These are phyloP conservation scores for Monosporascus sp. DNA, from an alignment of 2,329 filamentous ascomycete genomes.

Conservation along the genomic window DNA sequence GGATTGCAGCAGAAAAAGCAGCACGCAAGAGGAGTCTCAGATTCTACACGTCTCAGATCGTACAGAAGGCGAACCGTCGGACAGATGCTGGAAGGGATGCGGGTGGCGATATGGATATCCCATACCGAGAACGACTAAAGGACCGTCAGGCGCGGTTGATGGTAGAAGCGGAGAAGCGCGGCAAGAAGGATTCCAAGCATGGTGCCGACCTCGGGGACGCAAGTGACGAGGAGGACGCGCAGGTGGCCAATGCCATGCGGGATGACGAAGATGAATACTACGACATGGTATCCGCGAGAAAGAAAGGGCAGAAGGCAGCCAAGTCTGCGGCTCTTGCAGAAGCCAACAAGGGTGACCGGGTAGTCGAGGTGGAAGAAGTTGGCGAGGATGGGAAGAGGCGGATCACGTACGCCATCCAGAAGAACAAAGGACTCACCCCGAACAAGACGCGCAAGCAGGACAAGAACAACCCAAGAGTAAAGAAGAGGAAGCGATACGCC, in stretches of 20 bases:
- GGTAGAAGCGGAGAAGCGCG: constrained; percentile 80
- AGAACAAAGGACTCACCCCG: constrained; percentile 93
- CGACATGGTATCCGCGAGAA: constrained; percentile 75
- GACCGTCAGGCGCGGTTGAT: constrained; percentile 85
- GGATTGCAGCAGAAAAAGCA: constrained; percentile 80
- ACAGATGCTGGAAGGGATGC: constrained; percentile 66
- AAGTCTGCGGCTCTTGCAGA: constrained; percentile 50
- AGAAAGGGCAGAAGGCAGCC: constrained; percentile 67
- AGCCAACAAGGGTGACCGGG: constrained; percentile 59
- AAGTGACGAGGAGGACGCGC: constrained; percentile 62
- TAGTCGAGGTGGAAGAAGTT: constrained; percentile 63
- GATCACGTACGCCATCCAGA: constrained; percentile 90
- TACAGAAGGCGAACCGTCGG: constrained; percentile 87
- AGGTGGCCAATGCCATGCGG: constrained; percentile 44
- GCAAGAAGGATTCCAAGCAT: constrained; percentile 57
- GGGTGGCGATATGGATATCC: constrained; percentile 77
- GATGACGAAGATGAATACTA: constrained; percentile 73
- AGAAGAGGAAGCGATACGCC: constrained; percentile 96
- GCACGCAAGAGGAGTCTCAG: constrained; percentile 85
- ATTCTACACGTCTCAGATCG: constrained; percentile 97
- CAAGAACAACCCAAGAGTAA: constrained; percentile 88
- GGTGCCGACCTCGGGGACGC: constrained; percentile 65
- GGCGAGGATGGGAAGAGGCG: constrained; percentile 84
- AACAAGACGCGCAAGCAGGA: constrained; percentile 76
- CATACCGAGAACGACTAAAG: constrained; percentile 80